Base-by-base conservation (phyloP, 176 grass and related monocot species). In the Carex pumila region DNA sequence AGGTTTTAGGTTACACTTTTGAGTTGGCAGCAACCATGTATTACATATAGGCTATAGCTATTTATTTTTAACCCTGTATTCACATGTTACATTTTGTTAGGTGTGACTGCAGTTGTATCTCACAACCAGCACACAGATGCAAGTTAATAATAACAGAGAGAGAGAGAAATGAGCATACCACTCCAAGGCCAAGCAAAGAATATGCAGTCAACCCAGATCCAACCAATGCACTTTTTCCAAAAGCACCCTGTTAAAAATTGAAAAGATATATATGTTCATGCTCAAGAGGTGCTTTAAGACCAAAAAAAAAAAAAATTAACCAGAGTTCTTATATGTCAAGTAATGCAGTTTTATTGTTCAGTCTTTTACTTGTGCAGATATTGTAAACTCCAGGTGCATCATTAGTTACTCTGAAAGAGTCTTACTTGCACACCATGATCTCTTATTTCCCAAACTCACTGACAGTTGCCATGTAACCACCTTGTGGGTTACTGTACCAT, bases 141-240 rank as follows among this genome's bases (percentile, higher is more conserved):
- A 34, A 56, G 31, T 30, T 56, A 32, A 77, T 3, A 17, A 55
- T 56, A 77, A 43, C 8, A 69, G 52, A 32, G 81, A 83, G 14
- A n/a, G 54, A 78, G 12, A 77, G 12, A 56, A 77, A 61, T 75
- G 2, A 55, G 45, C 83, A 59, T 95, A 99, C 96, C 93, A 93
- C 91, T 85, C 96, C 96, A 53, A 99, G 85, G 80, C 96, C 96
- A 90, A 99, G 96, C 65, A 99, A 86, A 7, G 87, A 87, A 25
- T 99, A 99, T 52, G 96, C 95, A 36, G 96, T 91, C 78, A 99
- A 91, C 80, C 93, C 93, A 92, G 92, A 95, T 91, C 93, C 89
- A 95, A 92, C 81, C 68, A 93, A 82, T 75, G 87, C 91, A 69
- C 87, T 84, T 85, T 89, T 99, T 47, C 96, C 92, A 3, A 99